phyloP scores from a whole-genome alignment of 2,329 filamentous ascomycete species.

The Aspergillus pseudoterreus region DNA sequence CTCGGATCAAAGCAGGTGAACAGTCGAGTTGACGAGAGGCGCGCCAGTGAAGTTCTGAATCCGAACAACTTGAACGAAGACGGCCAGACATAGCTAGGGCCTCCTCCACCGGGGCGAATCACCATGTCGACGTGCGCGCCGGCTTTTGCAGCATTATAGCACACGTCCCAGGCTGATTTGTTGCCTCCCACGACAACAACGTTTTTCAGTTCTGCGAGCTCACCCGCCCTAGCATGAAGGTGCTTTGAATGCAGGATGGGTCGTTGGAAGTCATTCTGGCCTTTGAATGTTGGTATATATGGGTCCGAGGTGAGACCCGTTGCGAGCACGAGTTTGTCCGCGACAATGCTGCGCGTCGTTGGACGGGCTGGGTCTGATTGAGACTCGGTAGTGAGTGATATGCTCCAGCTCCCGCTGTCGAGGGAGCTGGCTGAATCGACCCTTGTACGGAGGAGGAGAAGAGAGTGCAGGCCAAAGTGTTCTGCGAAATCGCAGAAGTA shows the following conservation, averaged over 20 bases:
- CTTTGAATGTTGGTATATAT: conserved; percentile 51
- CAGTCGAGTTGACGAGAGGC: conserved; percentile 63
- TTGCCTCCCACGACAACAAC: conserved; percentile 55
- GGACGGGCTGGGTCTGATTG: conserved; percentile 9
- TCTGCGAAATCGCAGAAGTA: conserved; percentile 58
- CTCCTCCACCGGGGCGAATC: conserved; percentile 41
- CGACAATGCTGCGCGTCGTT: conserved; percentile 16
- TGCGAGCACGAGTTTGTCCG: conserved; percentile 56
- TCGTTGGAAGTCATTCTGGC: conserved; percentile 48
- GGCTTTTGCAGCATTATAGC: conserved; percentile 53
- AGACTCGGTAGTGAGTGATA: conserved; percentile 16
- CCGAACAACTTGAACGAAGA: not conserved
- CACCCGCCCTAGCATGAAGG: conserved; percentile 41
- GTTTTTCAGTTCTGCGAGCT: conserved; percentile 26
- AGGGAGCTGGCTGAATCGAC: conserved; percentile 49
- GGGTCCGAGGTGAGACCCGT: conserved; percentile 60
- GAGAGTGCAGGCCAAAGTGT: conserved; percentile 48
- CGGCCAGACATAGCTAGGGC: conserved; percentile 58
- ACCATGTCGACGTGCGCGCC: conserved; percentile 48
- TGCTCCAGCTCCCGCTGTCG: conserved; percentile 34
- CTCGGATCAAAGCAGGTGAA: conserved; percentile 73
- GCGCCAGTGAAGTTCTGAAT: conserved; percentile 66
- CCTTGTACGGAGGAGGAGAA: conserved; percentile 49
- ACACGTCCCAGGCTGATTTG: conserved; percentile 63
- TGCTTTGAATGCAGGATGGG: conserved; percentile 58